phyloP scores from a whole-genome alignment of 2,329 filamentous ascomycete genomes.

The Penicillium sp. region DNA sequence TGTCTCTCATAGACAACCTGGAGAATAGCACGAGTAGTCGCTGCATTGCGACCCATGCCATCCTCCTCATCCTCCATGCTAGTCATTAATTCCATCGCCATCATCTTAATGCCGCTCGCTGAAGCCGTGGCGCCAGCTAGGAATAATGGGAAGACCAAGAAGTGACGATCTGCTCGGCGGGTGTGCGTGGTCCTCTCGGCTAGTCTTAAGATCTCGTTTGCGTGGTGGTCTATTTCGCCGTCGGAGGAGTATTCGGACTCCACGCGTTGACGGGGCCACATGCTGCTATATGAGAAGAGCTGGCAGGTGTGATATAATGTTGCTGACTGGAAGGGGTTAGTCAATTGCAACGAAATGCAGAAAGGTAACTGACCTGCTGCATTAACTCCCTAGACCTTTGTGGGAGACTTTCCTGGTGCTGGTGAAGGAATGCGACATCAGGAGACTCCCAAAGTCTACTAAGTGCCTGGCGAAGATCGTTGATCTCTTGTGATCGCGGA shows the following conservation, averaged over 20 bases:
- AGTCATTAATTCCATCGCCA: constrained; percentile 52
- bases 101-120: constrained; percentile 45
- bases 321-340: constrained; percentile 14
- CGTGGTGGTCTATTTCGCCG: constrained; percentile 48
- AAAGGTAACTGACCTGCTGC: constrained; percentile 44
- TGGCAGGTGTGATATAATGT: constrained; percentile 53
- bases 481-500: constrained; percentile 34
- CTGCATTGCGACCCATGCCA: constrained; percentile 50
- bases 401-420: constrained; percentile 40
- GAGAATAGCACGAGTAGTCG: constrained; percentile 48
- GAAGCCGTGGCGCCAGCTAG: constrained; percentile 51
- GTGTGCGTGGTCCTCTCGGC: constrained; percentile 43
- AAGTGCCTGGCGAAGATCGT: constrained; percentile 39
- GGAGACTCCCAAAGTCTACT: constrained; percentile 41
- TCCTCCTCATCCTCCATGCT: constrained; percentile 48
- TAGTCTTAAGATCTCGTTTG: constrained; percentile 48
- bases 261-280: constrained; percentile 52
- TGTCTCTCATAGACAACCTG: constrained; percentile 53
- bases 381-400: constrained; percentile 39
- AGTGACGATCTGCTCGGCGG: constrained; percentile 45
- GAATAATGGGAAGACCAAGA: constrained; percentile 56
- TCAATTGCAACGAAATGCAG: no score
- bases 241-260: constrained; percentile 41
- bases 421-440: constrained; percentile 36
- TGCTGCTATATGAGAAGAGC: constrained; percentile 56